Evolutionary conservation across 441 rosid species (phyloP).

Genomic region (Raphanus hybrid): DNA sequence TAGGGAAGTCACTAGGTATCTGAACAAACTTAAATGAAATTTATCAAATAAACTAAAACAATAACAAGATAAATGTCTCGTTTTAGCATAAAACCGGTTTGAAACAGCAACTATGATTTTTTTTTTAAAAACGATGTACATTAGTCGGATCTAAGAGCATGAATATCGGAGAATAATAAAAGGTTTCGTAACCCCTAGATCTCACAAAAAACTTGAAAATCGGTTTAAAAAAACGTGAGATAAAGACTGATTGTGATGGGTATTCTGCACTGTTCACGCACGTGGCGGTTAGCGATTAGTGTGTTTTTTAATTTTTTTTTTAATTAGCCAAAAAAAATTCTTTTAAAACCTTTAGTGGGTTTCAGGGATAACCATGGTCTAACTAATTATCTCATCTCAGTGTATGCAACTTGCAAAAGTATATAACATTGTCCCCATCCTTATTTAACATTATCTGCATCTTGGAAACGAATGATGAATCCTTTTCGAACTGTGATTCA

Average conservation of each 20-base stretch:
- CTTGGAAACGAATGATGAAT: slow-evolving; percentile 34
- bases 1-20: not conserved
- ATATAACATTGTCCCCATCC: slow-evolving; percentile 22
- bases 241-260: no score
- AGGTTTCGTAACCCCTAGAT: no score
- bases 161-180: no score
- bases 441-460: slow-evolving; percentile 30
- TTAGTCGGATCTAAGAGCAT: not conserved
- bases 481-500: slow-evolving; percentile 24
- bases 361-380: not conserved
- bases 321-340: no score
- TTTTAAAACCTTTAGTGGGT: no score
- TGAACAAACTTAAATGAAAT: not conserved
- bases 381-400: not conserved
- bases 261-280: no score
- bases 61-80: not conserved
- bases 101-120: not conserved
- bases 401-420: slow-evolving; percentile 30
- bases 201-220: no score
- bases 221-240: no score
- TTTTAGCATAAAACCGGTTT: not conserved
- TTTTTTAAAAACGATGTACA: not conserved
- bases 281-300: no score
- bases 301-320: no score
- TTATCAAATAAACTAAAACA: not conserved